Percentiles rank a stretch among this genome's conserved stretches.
Evolutionary conservation across 2,329 filamentous ascomycete species (phyloP).

Genomic region (Colletotrichum karsti): DNA sequence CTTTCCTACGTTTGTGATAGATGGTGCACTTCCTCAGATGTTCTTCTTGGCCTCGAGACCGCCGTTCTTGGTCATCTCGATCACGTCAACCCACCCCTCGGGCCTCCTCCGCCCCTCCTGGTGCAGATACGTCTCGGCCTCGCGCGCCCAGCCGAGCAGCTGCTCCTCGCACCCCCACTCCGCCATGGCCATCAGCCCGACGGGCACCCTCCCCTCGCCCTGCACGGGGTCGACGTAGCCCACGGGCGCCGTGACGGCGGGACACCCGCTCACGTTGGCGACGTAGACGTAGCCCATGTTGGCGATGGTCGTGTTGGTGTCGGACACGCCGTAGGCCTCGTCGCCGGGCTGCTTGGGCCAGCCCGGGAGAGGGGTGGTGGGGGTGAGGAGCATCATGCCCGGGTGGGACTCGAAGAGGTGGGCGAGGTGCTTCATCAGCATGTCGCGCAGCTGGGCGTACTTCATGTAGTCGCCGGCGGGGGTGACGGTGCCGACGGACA

Average conservation of each 20-base stretch:
- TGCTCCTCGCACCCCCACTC: conserved; percentile 75
- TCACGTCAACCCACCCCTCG: conserved; percentile 66
- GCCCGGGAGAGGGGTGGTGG: conserved; percentile 78
- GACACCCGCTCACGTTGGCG: conserved; percentile 83
- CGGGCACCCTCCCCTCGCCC: conserved; percentile 66
- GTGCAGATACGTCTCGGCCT: conserved; percentile 64
- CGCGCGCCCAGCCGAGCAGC: conserved; percentile 66
- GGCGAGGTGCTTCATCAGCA: conserved; percentile 83
- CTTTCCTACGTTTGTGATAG: not conserved
- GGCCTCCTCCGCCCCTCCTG: conserved; percentile 60
- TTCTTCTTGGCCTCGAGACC: conserved; percentile 26
- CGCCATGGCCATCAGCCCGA: conserved; percentile 70
- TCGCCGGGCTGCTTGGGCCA: conserved; percentile 72
- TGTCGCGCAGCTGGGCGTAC: conserved; percentile 75
- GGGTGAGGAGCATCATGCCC: conserved; percentile 80
- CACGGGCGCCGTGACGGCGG: conserved; percentile 77
- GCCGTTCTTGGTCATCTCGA: conserved; percentile 42
- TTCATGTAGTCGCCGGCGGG: conserved; percentile 75
- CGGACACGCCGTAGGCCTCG: conserved; percentile 75
- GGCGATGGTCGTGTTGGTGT: conserved; percentile 76
- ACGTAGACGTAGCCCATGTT: conserved; percentile 90
- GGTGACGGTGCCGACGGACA: conserved; percentile 71
- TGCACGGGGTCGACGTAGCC: conserved; percentile 71
- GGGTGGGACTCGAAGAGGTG: conserved; percentile 75
- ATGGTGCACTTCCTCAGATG: not conserved